Evolutionary conservation across 1,284 basidiomycete species (phyloP).

Genomic region (Mycosarcoma maydis): DNA sequence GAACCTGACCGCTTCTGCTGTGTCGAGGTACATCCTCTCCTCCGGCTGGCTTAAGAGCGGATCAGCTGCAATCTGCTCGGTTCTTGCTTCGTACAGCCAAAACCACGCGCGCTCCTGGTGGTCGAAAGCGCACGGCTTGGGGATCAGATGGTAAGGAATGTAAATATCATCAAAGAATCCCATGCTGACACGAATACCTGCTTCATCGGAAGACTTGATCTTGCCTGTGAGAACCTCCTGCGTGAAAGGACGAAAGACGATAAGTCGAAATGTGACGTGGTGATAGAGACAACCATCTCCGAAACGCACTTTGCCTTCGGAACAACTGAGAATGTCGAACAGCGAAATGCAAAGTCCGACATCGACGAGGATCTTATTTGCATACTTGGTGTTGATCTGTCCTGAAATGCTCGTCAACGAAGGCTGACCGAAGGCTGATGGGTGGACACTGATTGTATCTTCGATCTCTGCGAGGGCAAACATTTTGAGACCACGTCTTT

Average conservation of each 20-base stretch:
- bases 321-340: constrained; percentile 84
- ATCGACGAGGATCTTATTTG: constrained; percentile 89
- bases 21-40: constrained; percentile 85
- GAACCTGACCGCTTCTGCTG: constrained; percentile 83
- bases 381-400: constrained; percentile 90
- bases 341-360: constrained; percentile 89
- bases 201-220: constrained; percentile 77
- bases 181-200: constrained; percentile 76
- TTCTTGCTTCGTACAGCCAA: constrained; percentile 67
- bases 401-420: constrained; percentile 78
- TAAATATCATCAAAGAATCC: constrained; percentile 96
- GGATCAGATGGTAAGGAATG: constrained; percentile 75
- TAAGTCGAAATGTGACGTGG: constrained; percentile 88
- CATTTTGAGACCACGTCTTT: constrained; percentile 30
- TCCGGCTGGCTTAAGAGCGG: constrained; percentile 62
- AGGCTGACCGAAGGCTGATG: constrained; percentile 77
- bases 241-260: constrained; percentile 89
- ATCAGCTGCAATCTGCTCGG: constrained; percentile 53
- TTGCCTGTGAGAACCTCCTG: constrained; percentile 90
- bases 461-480: constrained; percentile 59
- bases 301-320: constrained; percentile 91
- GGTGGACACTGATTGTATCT: constrained; percentile 83
- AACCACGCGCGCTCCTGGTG: constrained; percentile 67
- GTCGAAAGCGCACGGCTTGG: constrained; percentile 78
- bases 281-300: constrained; percentile 96